Evolutionary conservation across 768 basidiomycete species (phyloP).

Genomic region (Tulasnella sp.): DNA sequence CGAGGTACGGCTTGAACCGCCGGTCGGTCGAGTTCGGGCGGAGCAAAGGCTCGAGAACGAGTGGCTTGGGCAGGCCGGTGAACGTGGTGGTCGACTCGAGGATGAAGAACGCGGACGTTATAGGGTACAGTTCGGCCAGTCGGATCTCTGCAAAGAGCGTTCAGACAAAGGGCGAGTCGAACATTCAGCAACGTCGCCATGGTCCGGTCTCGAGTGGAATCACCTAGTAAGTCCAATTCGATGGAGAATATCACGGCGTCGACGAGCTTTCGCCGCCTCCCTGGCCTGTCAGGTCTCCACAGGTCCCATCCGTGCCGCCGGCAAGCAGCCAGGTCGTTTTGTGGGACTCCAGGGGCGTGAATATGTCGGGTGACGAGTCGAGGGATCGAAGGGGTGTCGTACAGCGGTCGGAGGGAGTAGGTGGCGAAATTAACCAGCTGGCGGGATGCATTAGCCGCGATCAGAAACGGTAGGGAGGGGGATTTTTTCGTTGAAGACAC

Average conservation of each 20-base stretch:
- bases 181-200: neutral
- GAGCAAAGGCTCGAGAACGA: conserved; percentile 23
- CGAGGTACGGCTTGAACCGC: conserved; percentile 24
- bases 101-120: conserved; percentile 19
- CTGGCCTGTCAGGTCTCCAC: neutral
- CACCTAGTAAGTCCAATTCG: conserved; percentile 24
- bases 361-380: neutral
- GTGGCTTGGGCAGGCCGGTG: conserved; percentile 23
- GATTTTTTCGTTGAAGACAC: neutral
- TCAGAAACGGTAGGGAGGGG: too few species aligned
- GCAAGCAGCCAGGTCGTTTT: conserved; percentile 22
- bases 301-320: conserved; percentile 28
- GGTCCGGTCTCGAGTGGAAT: neutral
- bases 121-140: conserved; percentile 22
- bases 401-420: conserved; percentile 22
- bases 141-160: conserved; percentile 21
- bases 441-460: neutral
- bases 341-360: conserved; percentile 13
- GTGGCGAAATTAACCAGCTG: conserved; percentile 16
- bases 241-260: conserved; percentile 27
- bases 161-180: too few species aligned
- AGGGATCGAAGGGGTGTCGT: conserved; percentile 7
- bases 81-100: conserved; percentile 28
- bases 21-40: conserved; percentile 22
- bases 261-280: conserved; percentile 8